Percentiles rank a stretch among this genome's conserved stretches.
phyloP scores from a whole-genome alignment of 1,284 basidiomycete species.

The Microstroma glucosiphilum region DNA sequence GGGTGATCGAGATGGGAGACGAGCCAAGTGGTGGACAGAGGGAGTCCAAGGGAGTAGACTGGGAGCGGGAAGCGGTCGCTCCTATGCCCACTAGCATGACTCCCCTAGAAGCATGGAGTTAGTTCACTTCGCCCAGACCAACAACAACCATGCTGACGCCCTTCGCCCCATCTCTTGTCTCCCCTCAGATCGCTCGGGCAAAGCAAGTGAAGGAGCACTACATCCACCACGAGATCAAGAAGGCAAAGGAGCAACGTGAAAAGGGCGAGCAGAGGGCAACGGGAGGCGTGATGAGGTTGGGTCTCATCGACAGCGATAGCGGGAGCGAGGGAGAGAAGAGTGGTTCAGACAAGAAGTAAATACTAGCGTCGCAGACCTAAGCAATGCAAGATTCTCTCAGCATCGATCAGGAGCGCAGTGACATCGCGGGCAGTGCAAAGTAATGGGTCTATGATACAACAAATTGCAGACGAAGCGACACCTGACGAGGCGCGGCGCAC shows the following conservation, averaged over 20 bases:
- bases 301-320: conserved; percentile 15
- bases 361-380: no score
- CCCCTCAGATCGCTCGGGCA: conserved; percentile 32
- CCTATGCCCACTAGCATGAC: background rate
- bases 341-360: background rate
- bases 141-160: no score
- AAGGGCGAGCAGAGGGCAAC: conserved; percentile 40
- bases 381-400: no score
- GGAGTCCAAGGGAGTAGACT: background rate
- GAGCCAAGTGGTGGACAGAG: no score
- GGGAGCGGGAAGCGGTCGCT: background rate
- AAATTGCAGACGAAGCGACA: no score
- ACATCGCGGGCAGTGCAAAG: no score
- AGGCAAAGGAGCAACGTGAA: conserved; percentile 31
- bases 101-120: background rate
- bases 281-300: conserved; percentile 31
- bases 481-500: no score
- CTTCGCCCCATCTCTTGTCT: background rate
- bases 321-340: background rate
- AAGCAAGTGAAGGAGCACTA: conserved; percentile 40
- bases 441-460: no score
- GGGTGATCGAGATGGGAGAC: no score
- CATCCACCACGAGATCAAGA: conserved; percentile 31
- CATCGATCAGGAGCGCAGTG: no score
- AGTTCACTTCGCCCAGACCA: no score